phyloP scores from a whole-genome alignment of 2,329 filamentous ascomycete species.

The Myrmaecium sp. region DNA sequence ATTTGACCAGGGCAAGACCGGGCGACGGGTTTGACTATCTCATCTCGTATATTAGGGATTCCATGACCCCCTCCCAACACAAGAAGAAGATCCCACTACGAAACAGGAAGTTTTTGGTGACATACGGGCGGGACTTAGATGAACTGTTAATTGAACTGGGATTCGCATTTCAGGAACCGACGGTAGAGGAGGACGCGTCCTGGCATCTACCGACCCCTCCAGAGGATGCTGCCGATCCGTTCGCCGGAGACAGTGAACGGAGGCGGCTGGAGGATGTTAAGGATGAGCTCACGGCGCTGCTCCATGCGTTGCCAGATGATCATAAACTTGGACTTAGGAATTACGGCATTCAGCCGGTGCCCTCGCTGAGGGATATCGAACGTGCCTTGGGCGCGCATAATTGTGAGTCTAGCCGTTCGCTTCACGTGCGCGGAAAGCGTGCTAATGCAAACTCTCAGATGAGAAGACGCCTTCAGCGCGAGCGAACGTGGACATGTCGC shows the following conservation, averaged over 20 bases:
- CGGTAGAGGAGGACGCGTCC: conserved; percentile 9
- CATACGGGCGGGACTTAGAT: conserved; percentile 45
- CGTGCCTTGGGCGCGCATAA: conserved; percentile 18
- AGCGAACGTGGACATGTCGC: too few species aligned
- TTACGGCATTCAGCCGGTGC: conserved; percentile 13
- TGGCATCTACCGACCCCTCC: conserved; percentile 18
- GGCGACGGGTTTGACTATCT: conserved; percentile 40
- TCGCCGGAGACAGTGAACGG: conserved; percentile 10
- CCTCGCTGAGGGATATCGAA: conserved; percentile 24
- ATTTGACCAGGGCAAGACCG: conserved; percentile 32
- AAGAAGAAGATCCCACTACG: conserved; percentile 37
- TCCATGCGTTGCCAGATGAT: conserved; percentile 21
- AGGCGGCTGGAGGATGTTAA: conserved; percentile 39
- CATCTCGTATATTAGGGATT: conserved; percentile 42
- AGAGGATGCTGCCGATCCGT: conserved; percentile 6
- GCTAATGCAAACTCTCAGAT: too few species aligned
- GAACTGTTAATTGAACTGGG: conserved; percentile 40
- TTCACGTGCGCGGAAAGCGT: too few species aligned
- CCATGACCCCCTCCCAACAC: conserved; percentile 31
- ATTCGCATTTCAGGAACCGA: conserved; percentile 29
- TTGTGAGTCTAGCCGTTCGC: conserved; percentile 16
- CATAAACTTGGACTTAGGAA: conserved; percentile 16
- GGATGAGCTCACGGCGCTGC: conserved; percentile 38
- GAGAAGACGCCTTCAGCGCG: too few species aligned
- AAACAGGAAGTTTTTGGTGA: conserved; percentile 48